These are phyloP conservation scores for Mixia osmundae DNA, from an alignment of 1,284 basidiomycete genomes.

Conservation along the genomic window DNA sequence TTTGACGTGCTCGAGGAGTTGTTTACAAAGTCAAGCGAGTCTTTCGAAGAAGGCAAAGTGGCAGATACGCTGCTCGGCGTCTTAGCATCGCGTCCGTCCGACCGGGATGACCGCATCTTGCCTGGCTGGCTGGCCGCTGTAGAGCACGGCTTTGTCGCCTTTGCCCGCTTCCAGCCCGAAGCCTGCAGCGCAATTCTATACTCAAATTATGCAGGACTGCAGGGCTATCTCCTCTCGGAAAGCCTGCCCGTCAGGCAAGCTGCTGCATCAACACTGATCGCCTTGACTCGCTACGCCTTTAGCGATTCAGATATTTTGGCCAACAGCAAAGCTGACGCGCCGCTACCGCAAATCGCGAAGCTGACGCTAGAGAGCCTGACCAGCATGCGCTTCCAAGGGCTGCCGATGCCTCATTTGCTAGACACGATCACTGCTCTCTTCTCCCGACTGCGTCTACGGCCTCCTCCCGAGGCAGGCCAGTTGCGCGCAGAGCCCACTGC, in stretches of 20 bases:
- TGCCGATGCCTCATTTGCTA: conserved; percentile 45
- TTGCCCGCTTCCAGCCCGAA: conserved; percentile 25
- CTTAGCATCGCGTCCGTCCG: conserved; percentile 44
- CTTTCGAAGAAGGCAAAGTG: conserved; percentile 26
- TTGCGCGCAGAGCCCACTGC: conserved; percentile 39
- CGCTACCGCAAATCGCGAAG: conserved; percentile 3
- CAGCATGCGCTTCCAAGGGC: conserved; percentile 37
- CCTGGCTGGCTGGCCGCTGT: conserved; percentile 51
- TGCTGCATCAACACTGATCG: conserved; percentile 7
- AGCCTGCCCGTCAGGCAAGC: conserved; percentile 1
- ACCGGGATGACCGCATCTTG: conserved; percentile 27
- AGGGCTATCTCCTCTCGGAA: conserved; percentile 1
- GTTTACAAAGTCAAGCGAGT: conserved; percentile 31
- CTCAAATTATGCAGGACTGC: conserved; percentile 6
- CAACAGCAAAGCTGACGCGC: background rate
- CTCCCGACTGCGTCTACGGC: conserved; percentile 10
- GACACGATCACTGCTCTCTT: conserved; percentile 25
- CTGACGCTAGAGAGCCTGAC: background rate
- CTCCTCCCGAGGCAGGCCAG: conserved; percentile 15
- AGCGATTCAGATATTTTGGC: conserved; percentile 28
- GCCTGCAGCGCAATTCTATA: conserved; percentile 3
- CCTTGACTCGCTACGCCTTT: conserved; percentile 31
- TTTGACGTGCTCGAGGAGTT: conserved; percentile 38
- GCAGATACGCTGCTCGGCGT: conserved; percentile 34
- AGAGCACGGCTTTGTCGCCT: conserved; percentile 41